Conservation (phyloP, 805 yeast species). For the Kregervanrija fluxuum region DNA sequence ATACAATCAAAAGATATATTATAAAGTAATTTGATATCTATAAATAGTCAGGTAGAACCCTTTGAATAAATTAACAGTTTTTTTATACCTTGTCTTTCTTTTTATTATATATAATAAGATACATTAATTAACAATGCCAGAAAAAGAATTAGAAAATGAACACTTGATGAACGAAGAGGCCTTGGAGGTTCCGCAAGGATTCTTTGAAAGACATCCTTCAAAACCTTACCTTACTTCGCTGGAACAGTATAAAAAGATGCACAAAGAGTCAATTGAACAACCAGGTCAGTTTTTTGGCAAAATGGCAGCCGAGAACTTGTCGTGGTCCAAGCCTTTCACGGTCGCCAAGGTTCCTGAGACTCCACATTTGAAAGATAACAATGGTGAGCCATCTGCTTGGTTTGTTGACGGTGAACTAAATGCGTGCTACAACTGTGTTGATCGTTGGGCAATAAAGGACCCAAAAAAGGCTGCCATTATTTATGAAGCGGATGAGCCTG, state of each 20-base stretch:
- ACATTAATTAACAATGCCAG: slow-evolving; percentile 9
- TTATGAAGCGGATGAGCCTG: slow-evolving; percentile 77
- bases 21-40: too few relatives aligned
- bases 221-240: slow-evolving; percentile 41
- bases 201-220: slow-evolving; percentile 34
- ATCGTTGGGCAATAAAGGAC: slow-evolving; percentile 64
- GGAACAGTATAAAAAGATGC: slow-evolving; percentile 41
- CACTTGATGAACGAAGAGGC: slow-evolving; percentile 25
- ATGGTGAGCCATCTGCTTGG: slow-evolving; percentile 59
- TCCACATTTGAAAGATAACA: slow-evolving; percentile 37
- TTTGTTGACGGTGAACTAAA: slow-evolving; percentile 73
- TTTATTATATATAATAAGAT: not conserved
- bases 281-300: slow-evolving; percentile 51
- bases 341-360: slow-evolving; percentile 36
- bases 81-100: not conserved
- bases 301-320: slow-evolving; percentile 40
- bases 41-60: not conserved
- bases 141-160: slow-evolving; percentile 26
- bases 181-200: slow-evolving; percentile 28
- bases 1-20: too few relatives aligned
- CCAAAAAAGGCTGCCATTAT: slow-evolving; percentile 71
- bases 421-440: slow-evolving; percentile 77
- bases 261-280: slow-evolving; percentile 48
- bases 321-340: slow-evolving; percentile 49
- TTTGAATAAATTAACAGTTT: not conserved